Evolutionary conservation across 495 filamentous ascomycete genomes (phyloP).

Genomic region (Neurospora sp.): DNA sequence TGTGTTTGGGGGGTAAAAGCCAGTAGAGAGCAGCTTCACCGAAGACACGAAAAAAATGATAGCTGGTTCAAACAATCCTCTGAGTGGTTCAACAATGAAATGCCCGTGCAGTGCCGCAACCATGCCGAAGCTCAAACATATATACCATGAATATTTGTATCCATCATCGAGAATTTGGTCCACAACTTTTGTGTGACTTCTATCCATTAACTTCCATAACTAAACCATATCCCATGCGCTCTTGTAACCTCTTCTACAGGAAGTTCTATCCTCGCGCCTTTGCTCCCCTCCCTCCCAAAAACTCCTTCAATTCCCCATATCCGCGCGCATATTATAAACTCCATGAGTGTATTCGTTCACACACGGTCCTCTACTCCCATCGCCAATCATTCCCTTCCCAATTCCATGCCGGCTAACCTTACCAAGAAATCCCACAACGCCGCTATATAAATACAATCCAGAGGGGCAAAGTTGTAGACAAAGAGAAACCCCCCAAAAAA

Average conservation of each 20-base stretch:
- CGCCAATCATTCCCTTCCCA: no score
- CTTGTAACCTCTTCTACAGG: background rate
- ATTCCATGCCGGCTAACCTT: background rate
- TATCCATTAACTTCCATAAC: background rate
- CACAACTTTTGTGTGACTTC: background rate
- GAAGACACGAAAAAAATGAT: background rate
- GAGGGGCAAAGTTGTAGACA: background rate
- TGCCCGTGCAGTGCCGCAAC: background rate
- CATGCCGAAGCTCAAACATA: background rate
- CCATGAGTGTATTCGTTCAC: no score
- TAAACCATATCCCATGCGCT: background rate
- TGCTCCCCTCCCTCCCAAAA: background rate
- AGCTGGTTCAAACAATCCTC: background rate
- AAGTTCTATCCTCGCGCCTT: background rate
- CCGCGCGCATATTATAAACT: background rate
- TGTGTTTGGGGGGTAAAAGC: background rate
- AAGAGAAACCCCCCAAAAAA: background rate
- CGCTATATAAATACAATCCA: background rate
- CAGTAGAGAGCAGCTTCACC: background rate
- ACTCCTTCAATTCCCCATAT: background rate
- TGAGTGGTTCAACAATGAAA: background rate
- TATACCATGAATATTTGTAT: background rate
- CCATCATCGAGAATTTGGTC: background rate
- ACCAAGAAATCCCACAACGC: background rate
- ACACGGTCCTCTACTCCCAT: no score